Percentiles rank a stretch among this genome's conserved stretches.
Evolutionary conservation across 2,329 filamentous ascomycete genomes (phyloP).

Genomic region (Fulvia fulva): DNA sequence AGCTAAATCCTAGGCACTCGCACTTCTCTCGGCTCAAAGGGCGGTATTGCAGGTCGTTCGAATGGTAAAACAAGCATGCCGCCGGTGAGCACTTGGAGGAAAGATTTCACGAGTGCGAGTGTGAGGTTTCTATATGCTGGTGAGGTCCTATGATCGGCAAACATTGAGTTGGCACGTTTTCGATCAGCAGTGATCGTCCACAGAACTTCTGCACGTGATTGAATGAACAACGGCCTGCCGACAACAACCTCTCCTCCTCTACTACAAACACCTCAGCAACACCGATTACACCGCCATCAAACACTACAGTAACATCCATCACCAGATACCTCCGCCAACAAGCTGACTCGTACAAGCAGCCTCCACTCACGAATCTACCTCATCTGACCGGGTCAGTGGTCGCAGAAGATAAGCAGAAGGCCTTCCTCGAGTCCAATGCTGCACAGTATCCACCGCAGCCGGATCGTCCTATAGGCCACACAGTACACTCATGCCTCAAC

Average conservation of each 20-base stretch:
- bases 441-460: background rate
- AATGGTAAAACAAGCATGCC: background rate
- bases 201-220: no score
- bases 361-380: background rate
- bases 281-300: background rate
- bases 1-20: conserved; percentile 6
- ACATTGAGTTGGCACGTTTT: background rate
- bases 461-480: background rate
- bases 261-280: background rate
- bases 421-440: background rate
- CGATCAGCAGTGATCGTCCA: background rate
- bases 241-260: background rate
- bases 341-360: background rate
- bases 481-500: background rate
- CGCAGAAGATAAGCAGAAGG: background rate
- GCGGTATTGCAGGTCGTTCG: background rate
- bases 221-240: background rate
- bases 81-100: background rate
- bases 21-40: conserved; percentile 2
- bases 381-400: no score
- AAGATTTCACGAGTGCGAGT: background rate
- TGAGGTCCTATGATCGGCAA: background rate
- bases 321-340: background rate
- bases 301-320: background rate
- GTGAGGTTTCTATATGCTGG: background rate